phyloP scores from a whole-genome alignment of 805 yeast genomes.

The Sugiyamaella marilandica region DNA sequence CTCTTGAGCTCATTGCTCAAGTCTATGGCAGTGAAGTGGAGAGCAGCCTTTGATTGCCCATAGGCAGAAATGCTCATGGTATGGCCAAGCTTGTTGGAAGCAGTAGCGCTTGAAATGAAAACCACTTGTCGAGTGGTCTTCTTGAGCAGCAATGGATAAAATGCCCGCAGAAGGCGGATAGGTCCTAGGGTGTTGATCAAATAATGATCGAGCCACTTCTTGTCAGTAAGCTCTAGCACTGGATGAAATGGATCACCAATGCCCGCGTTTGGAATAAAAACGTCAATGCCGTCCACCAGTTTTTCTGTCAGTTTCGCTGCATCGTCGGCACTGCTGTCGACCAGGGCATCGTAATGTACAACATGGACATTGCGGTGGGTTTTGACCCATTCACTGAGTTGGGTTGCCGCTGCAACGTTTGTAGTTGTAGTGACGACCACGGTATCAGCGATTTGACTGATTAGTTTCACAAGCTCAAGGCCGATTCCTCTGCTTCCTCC shows the following conservation, averaged over 20 bases:
- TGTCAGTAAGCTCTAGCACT: conserved; percentile 8
- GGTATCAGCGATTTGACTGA: conserved; percentile 24
- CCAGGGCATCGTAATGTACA: conserved; percentile 25
- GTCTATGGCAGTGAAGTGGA: conserved; percentile 32
- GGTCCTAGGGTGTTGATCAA: conserved; percentile 28
- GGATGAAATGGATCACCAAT: conserved; percentile 13
- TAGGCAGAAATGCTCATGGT: conserved; percentile 29
- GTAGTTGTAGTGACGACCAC: conserved; percentile 26
- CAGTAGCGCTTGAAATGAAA: conserved; percentile 31
- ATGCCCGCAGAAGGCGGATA: conserved; percentile 20
- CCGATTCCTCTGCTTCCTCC: conserved; percentile 38
- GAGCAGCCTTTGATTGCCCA: conserved; percentile 38
- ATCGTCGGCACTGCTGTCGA: conserved; percentile 11
- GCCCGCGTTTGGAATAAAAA: conserved; percentile 30
- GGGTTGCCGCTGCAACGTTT: conserved; percentile 15
- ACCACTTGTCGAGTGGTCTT: conserved; percentile 26
- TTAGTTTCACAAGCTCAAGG: conserved; percentile 30
- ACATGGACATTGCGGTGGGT: conserved; percentile 23
- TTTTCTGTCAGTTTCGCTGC: conserved; percentile 18
- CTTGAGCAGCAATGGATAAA: conserved; percentile 26
- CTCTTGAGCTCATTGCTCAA: conserved; percentile 27
- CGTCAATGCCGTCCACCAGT: conserved; percentile 26
- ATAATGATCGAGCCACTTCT: conserved; percentile 22
- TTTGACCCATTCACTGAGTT: conserved; percentile 11
- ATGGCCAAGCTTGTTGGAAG: conserved; percentile 21